phyloP scores from a whole-genome alignment of 176 grass and related monocot genomes.

The Rhynchospora tenuis region DNA sequence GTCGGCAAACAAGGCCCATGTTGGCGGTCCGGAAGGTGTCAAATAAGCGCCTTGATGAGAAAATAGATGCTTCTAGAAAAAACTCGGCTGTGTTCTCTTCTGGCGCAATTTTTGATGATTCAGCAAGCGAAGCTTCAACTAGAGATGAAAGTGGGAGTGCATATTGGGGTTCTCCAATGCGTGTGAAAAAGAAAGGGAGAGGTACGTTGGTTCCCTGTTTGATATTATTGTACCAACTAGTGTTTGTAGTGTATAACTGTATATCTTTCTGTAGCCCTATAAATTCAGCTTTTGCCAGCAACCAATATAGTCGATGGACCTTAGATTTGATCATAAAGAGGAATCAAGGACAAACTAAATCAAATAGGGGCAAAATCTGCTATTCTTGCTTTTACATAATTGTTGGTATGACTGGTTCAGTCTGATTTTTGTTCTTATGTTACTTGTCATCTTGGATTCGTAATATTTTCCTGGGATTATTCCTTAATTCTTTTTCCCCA shows the following conservation, averaged over 20 bases:
- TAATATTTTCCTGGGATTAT: background rate
- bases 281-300: background rate
- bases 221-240: conserved; percentile 15
- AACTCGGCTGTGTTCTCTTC: conserved; percentile 12
- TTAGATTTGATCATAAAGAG: background rate
- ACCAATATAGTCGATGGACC: background rate
- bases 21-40: conserved; percentile 58
- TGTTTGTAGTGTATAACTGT: background rate
- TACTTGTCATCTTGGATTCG: background rate
- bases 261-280: background rate
- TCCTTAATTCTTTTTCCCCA: background rate
- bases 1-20: conserved; percentile 29
- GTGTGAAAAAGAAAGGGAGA: conserved; percentile 24
- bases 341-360: background rate
- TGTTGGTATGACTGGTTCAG: background rate
- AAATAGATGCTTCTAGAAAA: conserved; percentile 27
- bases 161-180: conserved; percentile 21
- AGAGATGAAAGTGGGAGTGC: conserved; percentile 29
- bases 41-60: conserved; percentile 32
- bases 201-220: conserved; percentile 22
- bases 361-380: background rate
- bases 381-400: background rate
- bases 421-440: background rate
- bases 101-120: conserved; percentile 30
- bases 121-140: conserved; percentile 41